A percentile compares a stretch with the other conserved stretches of the same genome.
Evolutionary conservation across 176 grass and related monocot genomes (phyloP).

Genomic region (Bolboschoenus planiculmis): DNA sequence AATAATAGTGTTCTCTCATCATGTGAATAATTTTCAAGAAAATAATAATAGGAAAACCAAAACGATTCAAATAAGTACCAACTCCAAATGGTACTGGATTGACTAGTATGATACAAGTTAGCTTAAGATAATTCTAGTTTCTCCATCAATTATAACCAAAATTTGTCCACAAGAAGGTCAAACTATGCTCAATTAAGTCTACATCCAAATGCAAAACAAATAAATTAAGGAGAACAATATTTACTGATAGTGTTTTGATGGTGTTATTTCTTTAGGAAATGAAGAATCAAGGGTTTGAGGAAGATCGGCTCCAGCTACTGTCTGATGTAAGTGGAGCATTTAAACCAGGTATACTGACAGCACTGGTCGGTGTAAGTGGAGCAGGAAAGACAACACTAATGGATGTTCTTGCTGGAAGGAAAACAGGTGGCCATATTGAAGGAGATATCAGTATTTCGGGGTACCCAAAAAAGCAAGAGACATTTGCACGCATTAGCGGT

Average conservation of each 20-base stretch:
- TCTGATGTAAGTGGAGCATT: constrained; percentile 84
- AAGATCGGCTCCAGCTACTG: constrained; percentile 59
- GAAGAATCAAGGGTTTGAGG: constrained; percentile 67
- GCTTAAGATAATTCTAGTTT: neutral
- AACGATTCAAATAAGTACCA: neutral
- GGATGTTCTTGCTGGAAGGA: constrained; percentile 92
- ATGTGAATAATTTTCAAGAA: neutral
- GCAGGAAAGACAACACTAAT: constrained; percentile 94
- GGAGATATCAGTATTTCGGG: constrained; percentile 68
- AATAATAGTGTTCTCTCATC: neutral
- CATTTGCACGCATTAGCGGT: constrained; percentile 76
- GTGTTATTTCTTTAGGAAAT: constrained; percentile 56
- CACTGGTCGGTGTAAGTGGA: constrained; percentile 86
- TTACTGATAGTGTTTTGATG: neutral
- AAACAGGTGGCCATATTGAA: constrained; percentile 72
- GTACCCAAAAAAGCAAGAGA: constrained; percentile 79
- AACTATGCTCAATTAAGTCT: neutral
- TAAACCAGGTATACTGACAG: constrained; percentile 72
- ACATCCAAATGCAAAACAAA: neutral
- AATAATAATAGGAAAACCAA: neutral
- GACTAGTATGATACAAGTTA: neutral
- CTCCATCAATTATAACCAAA: neutral
- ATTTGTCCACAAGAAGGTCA: neutral
- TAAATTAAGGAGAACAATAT: neutral
- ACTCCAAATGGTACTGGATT: neutral